phyloP scores from a whole-genome alignment of 176 grass and related monocot genomes.

The Ensete ventricosum region DNA sequence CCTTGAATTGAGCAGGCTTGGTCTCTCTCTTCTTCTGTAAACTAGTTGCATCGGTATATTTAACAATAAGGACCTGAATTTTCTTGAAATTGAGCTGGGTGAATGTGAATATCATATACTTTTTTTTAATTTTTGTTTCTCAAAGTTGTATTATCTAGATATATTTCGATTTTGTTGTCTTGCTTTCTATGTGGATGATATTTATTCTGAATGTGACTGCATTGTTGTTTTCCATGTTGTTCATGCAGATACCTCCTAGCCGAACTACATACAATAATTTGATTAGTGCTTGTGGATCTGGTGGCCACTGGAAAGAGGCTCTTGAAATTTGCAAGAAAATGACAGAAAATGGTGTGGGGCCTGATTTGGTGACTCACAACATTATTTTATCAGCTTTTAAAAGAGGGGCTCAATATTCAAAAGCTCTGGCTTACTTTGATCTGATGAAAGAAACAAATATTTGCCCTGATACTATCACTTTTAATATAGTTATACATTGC shows the following conservation, averaged over 20 bases:
- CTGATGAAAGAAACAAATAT: conserved; percentile 77
- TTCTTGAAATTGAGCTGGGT: no score
- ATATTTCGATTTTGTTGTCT: neutral
- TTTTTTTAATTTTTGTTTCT: neutral
- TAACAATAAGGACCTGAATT: no score
- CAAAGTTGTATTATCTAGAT: neutral
- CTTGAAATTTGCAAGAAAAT: conserved; percentile 88
- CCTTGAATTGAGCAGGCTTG: no score
- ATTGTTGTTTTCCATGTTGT: neutral
- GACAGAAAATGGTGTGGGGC: conserved; percentile 95
- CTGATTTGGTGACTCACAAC: conserved; percentile 91
- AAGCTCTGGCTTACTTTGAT: conserved; percentile 78
- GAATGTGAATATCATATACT: no score
- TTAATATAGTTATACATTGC: conserved; percentile 85
- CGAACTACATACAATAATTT: conserved; percentile 88
- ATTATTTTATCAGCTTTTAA: conserved; percentile 92
- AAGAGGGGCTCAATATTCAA: conserved; percentile 67
- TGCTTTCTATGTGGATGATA: neutral
- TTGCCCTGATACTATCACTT: conserved; percentile 57
- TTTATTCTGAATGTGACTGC: neutral
- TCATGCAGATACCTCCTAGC: conserved; percentile 69
- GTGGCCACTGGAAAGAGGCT: conserved; percentile 89
- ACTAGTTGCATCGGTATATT: no score
- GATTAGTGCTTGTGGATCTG: conserved; percentile 80
- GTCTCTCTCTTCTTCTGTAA: no score